Conservation (phyloP, 306 rosid species). For the Ceratonia siliqua region DNA sequence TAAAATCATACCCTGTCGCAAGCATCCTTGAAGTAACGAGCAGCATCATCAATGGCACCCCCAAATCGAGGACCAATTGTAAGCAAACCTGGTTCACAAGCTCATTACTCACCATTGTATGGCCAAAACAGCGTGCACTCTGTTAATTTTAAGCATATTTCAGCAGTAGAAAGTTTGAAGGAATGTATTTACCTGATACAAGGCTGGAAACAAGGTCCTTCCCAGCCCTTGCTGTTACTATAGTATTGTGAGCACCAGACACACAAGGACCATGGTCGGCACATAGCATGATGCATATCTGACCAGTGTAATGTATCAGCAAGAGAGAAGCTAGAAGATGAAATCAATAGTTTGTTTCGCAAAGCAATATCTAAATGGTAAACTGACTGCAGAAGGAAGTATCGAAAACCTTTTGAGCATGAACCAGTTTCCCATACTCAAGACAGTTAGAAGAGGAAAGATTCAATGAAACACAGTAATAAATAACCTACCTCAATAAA, state of each 20-base stretch:
- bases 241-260: slow-evolving; percentile 98
- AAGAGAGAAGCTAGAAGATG: slow-evolving; percentile 11
- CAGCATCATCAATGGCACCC: slow-evolving; percentile 99
- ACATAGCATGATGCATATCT: slow-evolving; percentile 97
- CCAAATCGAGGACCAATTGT: slow-evolving; percentile 99
- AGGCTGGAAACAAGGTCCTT: slow-evolving; percentile 97
- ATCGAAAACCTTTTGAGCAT: slow-evolving; percentile 6
- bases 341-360: slow-evolving; percentile 10
- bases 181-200: slow-evolving; percentile 71
- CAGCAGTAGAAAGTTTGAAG: slow-evolving; percentile 17
- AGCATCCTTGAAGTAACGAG: slow-evolving; percentile 99
- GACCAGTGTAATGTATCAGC: slow-evolving; percentile 40
- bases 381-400: slow-evolving; percentile 11
- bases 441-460: slow-evolving; percentile 4
- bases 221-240: slow-evolving; percentile 98
- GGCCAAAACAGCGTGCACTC: background rate
- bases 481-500: slow-evolving; percentile 78
- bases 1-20: slow-evolving; percentile 69
- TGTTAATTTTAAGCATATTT: slow-evolving; percentile 16
- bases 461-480: background rate
- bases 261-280: slow-evolving; percentile 99
- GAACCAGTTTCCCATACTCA: background rate
- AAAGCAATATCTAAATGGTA: slow-evolving; percentile 27
- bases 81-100: slow-evolving; percentile 84
- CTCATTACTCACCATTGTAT: slow-evolving; percentile 35